Conservation (phyloP, 495 filamentous ascomycete species). For the Penicillium crystallinum region DNA sequence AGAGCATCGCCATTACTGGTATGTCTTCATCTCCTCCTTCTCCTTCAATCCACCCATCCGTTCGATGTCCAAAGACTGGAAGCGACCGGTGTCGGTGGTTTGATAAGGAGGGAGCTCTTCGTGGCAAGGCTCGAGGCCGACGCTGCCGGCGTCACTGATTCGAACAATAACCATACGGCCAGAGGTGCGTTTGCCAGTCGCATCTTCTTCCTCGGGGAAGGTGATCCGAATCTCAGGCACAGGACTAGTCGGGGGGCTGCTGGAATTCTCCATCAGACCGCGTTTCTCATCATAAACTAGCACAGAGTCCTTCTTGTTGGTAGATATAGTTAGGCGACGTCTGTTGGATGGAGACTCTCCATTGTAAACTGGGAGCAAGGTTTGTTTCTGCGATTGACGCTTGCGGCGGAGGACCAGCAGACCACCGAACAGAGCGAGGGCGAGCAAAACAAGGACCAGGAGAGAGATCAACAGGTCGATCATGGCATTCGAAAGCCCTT, state of each 20-base stretch:
- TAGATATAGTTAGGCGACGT: conserved; percentile 63
- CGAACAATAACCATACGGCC: conserved; percentile 88
- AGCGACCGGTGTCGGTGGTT: conserved; percentile 65
- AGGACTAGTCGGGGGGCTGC: conserved; percentile 72
- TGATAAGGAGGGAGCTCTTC: conserved; percentile 89
- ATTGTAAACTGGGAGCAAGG: conserved; percentile 56
- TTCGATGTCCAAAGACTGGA: conserved; percentile 89
- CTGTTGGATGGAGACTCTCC: conserved; percentile 49
- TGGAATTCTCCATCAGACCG: conserved; percentile 66
- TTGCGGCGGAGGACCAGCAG: conserved; percentile 69
- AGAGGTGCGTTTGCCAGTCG: conserved; percentile 70
- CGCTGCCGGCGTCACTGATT: conserved; percentile 76
- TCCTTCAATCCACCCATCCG: conserved; percentile 93
- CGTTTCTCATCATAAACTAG: conserved; percentile 69
- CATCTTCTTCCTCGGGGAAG: conserved; percentile 93
- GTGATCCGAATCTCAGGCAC: conserved; percentile 97
- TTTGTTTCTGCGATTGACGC: conserved; percentile 44
- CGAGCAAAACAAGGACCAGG: conserved; percentile 67
- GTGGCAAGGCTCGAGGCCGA: conserved; percentile 78
- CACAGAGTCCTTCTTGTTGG: conserved; percentile 58
- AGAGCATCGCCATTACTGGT: conserved; percentile 26
- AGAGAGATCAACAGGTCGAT: conserved; percentile 75
- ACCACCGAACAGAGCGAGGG: conserved; percentile 56
- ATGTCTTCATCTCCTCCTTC: conserved; percentile 53
- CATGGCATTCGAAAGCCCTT: conserved; percentile 48